Evolutionary conservation across 1,139 yeast genomes (phyloP).

Genomic region (Debaryomyces subglobosus): DNA sequence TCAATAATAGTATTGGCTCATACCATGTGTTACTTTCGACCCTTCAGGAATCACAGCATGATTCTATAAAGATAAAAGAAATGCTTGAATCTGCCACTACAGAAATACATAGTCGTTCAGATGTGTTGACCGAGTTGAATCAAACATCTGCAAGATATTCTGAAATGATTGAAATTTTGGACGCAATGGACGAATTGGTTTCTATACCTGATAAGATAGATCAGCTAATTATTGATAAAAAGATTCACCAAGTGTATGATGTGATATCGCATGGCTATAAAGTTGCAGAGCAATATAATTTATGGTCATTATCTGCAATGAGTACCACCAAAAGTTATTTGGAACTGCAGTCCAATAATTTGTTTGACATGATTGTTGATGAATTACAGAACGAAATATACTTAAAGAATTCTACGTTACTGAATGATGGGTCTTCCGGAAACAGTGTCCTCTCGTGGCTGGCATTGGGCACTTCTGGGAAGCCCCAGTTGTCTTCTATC

Average conservation of each 20-base stretch:
- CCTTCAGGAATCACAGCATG: slow-evolving; percentile 59
- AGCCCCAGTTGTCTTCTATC: slow-evolving; percentile 40
- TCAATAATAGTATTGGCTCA: slow-evolving; percentile 80
- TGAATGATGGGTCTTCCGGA: slow-evolving; percentile 8
- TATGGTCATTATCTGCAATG: slow-evolving; percentile 68
- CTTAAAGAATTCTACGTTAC: slow-evolving; percentile 41
- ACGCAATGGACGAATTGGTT: slow-evolving; percentile 66
- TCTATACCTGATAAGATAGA: slow-evolving; percentile 68
- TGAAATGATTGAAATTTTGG: slow-evolving; percentile 71
- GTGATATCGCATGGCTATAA: slow-evolving; percentile 59
- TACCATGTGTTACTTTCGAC: slow-evolving; percentile 64
- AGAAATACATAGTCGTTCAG: slow-evolving; percentile 58
- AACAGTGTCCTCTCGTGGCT: slow-evolving; percentile 29
- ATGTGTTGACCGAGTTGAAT: slow-evolving; percentile 64
- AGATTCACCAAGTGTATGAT: slow-evolving; percentile 69
- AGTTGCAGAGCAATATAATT: slow-evolving; percentile 58
- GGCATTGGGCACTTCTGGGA: slow-evolving; percentile 27
- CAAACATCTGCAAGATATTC: slow-evolving; percentile 62
- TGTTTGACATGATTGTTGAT: slow-evolving; percentile 75
- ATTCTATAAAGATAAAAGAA: slow-evolving; percentile 52
- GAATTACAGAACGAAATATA: slow-evolving; percentile 77
- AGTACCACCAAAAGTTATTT: slow-evolving; percentile 59
- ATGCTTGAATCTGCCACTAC: slow-evolving; percentile 54
- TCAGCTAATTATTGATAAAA: slow-evolving; percentile 63
- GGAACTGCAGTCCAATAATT: slow-evolving; percentile 61